Conservation (phyloP, 768 basidiomycete genomes). For the Leccinum broughii region DNA sequence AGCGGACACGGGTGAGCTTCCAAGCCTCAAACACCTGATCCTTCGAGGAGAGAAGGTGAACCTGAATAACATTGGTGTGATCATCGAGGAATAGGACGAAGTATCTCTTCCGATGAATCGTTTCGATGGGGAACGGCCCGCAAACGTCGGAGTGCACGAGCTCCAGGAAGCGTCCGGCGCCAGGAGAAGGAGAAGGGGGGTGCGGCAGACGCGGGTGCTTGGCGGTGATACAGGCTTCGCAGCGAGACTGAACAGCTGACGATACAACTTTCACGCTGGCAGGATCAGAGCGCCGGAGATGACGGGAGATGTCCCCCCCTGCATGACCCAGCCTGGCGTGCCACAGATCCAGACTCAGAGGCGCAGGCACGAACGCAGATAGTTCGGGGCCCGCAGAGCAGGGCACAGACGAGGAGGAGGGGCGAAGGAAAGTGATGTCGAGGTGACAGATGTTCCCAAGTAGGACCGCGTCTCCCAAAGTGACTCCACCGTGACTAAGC, state of each 20-base stretch:
- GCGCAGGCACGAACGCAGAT: too few relatives aligned
- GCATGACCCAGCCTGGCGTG: neutral
- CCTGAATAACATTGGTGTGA: neutral
- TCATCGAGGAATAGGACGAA: neutral
- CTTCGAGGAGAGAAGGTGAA: neutral
- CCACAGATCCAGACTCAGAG: neutral
- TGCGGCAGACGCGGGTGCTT: neutral
- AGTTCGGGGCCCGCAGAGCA: too few relatives aligned
- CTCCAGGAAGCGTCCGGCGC: neutral
- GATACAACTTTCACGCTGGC: neutral
- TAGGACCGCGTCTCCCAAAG: neutral
- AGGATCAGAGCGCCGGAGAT: neutral
- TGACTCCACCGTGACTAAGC: neutral
- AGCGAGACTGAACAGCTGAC: neutral
- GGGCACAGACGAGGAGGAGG: too few relatives aligned
- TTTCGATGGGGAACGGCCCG: neutral
- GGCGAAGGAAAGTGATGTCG: neutral
- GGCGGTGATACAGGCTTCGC: neutral
- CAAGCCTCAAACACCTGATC: neutral
- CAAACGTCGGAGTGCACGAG: neutral
- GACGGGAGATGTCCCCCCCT: neutral
- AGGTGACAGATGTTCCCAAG: neutral
- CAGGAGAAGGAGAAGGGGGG: neutral
- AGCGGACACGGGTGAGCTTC: neutral
- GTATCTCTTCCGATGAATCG: neutral